Evolutionary conservation across 2,329 filamentous ascomycete species (phyloP), one percentile per base, ranked within the genome.

Genomic region (Monosporascus sp.): DNA sequence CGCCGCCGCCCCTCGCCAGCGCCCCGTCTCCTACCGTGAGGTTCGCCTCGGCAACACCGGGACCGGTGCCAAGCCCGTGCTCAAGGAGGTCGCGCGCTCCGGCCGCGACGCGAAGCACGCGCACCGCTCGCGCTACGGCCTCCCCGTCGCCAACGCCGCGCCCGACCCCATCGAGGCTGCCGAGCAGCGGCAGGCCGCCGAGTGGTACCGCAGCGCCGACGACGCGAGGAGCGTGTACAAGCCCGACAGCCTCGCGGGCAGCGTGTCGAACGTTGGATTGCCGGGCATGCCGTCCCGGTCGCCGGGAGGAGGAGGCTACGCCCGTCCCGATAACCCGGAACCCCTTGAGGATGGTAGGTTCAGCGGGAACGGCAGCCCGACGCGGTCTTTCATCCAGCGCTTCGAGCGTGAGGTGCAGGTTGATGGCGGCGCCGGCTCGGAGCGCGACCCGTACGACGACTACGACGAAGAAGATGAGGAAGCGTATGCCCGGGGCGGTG

Each of bases 51-150:
- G 11, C 31, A 35, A 14, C 31, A 35, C 31, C 31, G 31, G 31
- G 31, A 35, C 31, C 31, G 31, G 31, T 35, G 31, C 31, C 31
- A 35, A 35, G 31, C 31, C 31, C 31, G 31, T 35, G 31, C 31
- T 35, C 31, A 35, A 35, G 31, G 31, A 35, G 11, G 31, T 15
- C 55, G 62, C 11, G 11, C 31, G 31, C 31, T 35, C 31, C 31
- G 31, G 31, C 31, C 38, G 14, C 3, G 40, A 49, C 26, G 37
- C 51, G 1, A 38, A 26, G 6, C 47, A 51, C 48, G 49, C 22
- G 45, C 58, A 63, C 49, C 54, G 60, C 37, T 64, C 64, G 3
- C 60, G 52, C 48, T 35, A 63, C 41, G 63, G 63, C 7, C 63
- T 67, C 38, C 64, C 64, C 15, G 53, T 66, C 18, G 64, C 65